These are phyloP conservation scores for Capsicum pubescens DNA, from an alignment of 257 asterid species.

Conservation along the genomic window DNA sequence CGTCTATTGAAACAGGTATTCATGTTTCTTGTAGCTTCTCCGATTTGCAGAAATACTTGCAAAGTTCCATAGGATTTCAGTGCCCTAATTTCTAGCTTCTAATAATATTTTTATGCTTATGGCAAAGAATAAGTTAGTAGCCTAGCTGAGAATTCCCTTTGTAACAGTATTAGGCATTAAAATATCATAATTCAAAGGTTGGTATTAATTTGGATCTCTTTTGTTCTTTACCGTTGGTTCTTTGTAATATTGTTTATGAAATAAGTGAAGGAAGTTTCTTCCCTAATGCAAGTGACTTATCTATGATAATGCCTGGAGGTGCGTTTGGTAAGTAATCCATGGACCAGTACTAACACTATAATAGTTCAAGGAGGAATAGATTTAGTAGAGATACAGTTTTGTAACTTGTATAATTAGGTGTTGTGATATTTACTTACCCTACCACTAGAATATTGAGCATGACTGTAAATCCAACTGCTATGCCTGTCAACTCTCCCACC, in stretches of 20 bases:
- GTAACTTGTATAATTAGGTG: not conserved
- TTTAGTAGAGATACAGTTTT: not conserved
- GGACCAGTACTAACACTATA: too few species aligned
- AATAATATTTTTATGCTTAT: not conserved
- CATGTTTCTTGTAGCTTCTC: too few species aligned
- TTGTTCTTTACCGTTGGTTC: not conserved
- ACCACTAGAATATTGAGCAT: slow-evolving; percentile 89
- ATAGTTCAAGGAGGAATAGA: too few species aligned
- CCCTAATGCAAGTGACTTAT: not conserved
- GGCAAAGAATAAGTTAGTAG: not conserved
- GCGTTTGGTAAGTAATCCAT: too few species aligned
- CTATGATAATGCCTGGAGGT: not conserved
- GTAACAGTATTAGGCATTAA: not conserved
- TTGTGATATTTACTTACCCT: slow-evolving; percentile 55
- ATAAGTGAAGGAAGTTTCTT: not conserved
- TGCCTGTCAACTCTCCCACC: slow-evolving; percentile 64
- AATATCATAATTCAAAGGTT: not conserved
- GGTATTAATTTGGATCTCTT: not conserved
- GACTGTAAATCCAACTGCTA: slow-evolving; percentile 90
- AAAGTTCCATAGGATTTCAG: too few species aligned
- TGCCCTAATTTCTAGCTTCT: too few species aligned
- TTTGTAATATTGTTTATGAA: not conserved
- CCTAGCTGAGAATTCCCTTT: not conserved
- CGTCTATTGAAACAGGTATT: too few species aligned
- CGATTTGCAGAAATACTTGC: too few species aligned